Evolutionary conservation across 2,329 filamentous ascomycete genomes (phyloP).

Genomic region (Shiraia bambusicola): DNA sequence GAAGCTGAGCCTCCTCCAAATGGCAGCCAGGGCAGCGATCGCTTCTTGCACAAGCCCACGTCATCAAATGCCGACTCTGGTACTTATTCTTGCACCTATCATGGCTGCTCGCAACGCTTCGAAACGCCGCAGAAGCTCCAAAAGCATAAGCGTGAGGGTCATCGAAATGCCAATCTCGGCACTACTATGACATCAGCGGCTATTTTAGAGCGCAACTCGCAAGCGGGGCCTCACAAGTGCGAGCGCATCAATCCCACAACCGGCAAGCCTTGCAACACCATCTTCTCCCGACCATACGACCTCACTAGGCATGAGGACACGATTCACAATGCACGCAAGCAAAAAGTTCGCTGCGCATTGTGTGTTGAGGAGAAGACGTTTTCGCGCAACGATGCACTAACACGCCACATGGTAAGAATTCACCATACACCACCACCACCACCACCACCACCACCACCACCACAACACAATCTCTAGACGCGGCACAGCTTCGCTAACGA

Average conservation of each 20-base stretch:
- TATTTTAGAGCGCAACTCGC: constrained; percentile 70
- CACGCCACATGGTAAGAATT: constrained; percentile 70
- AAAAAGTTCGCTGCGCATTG: constrained; percentile 88
- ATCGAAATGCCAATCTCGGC: constrained; percentile 58
- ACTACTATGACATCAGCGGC: constrained; percentile 55
- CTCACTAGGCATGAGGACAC: constrained; percentile 95
- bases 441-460: too few relatives aligned
- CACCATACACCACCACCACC: constrained; percentile 18
- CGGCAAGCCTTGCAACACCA: constrained; percentile 88
- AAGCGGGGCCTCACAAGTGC: constrained; percentile 91
- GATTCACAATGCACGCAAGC: constrained; percentile 91
- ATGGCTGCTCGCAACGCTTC: constrained; percentile 85
- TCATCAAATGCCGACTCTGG: constrained; percentile 73
- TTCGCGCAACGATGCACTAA: constrained; percentile 90
- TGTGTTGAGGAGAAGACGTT: constrained; percentile 98
- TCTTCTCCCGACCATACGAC: constrained; percentile 95
- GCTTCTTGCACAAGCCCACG: constrained; percentile 55
- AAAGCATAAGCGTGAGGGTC: constrained; percentile 92
- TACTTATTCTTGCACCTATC: constrained; percentile 95
- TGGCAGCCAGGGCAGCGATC: constrained; percentile 46
- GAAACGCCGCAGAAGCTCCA: constrained; percentile 84
- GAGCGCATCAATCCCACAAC: constrained; percentile 93
- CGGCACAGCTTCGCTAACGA: constrained; percentile 27
- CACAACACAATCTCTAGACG: constrained; percentile 8
- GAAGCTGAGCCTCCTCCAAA: constrained; percentile 51